Conservation (phyloP, 441 rosid species). For the Capsella rubella region DNA sequence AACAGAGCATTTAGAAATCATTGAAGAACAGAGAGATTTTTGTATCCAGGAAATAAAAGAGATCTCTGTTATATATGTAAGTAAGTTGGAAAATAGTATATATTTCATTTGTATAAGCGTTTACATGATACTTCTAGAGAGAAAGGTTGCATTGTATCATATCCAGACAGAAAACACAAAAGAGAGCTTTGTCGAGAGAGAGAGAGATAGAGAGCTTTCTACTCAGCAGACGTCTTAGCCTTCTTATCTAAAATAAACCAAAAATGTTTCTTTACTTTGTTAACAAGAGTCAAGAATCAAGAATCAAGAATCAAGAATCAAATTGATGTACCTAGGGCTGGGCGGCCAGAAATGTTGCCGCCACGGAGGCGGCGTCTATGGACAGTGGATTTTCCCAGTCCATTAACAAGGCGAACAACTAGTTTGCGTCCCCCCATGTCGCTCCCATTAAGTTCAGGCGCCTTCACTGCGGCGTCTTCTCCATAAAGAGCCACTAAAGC, state of each 20-base stretch:
- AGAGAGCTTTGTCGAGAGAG: background rate
- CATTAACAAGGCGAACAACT: background rate
- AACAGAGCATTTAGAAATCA: background rate
- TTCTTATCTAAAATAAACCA: background rate
- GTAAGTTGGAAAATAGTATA: background rate
- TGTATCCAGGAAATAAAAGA: constrained; percentile 30
- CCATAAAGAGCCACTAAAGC: background rate
- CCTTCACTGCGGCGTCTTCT: background rate
- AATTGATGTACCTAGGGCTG: background rate
- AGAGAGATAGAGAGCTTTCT: background rate
- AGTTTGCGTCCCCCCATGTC: background rate
- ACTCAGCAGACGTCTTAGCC: background rate
- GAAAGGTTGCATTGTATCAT: background rate
- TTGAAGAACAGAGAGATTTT: constrained; percentile 31
- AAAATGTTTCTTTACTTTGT: background rate
- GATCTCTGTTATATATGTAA: constrained; percentile 20
- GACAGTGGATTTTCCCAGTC: background rate
- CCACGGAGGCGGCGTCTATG: background rate
- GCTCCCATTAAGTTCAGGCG: background rate
- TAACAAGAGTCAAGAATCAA: background rate
- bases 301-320: background rate
- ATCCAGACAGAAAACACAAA: background rate
- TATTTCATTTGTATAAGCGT: background rate
- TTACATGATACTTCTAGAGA: background rate
- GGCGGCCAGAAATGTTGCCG: background rate